Evolutionary conservation across 345 rosid genomes (phyloP), one percentile per base, ranked within the genome.

Genomic region (Sisymbrium altissimum): DNA sequence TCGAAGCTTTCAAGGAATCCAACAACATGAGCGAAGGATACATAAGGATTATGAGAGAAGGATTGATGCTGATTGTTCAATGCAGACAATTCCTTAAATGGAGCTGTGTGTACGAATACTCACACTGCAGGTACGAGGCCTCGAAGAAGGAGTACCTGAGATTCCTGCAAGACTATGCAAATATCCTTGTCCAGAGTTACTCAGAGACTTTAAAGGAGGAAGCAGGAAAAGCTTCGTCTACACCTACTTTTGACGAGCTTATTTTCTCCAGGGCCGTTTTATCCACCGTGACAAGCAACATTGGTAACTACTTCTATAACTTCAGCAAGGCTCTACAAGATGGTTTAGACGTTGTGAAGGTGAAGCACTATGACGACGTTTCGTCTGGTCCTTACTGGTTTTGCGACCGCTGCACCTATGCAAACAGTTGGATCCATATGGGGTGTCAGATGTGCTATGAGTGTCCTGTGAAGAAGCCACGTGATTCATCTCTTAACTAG

Each of bases 401-500:
- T 2, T 76, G 75, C 5, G 79, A 70, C 57, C 71, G 71, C 8
- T 69, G 79, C 64, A 75, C 50, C 2, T 68, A 27, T 53, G 56
- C 21, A 1, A 75, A 75, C 70, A 11, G 9, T 15, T 75, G 79
- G 70, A 0, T 15, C 0, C 17, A 23, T 21, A 61, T 6, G 23
- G 30, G 14, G 48, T 75, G 79, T 53, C 40, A 68, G 58, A 68
- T 75, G 64, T 75, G 79, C 38, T 27, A 14, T 52, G 70, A 61
- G 8, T 66, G 53, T n/a, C n/a, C n/a, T n/a, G n/a, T n/a, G n/a
- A n/a, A n/a, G n/a, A n/a, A n/a, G 50, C 23, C 21, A 21, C 3
- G 6, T 30, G 6, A 30, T 23, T 23, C 25, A 23, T 23, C 3
- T 23, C 25, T 65, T 33, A 44, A 56, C 7, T 29, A 64, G 57